Base-by-base conservation (phyloP, 768 basidiomycete genomes). In the Lentinula detonsa region DNA sequence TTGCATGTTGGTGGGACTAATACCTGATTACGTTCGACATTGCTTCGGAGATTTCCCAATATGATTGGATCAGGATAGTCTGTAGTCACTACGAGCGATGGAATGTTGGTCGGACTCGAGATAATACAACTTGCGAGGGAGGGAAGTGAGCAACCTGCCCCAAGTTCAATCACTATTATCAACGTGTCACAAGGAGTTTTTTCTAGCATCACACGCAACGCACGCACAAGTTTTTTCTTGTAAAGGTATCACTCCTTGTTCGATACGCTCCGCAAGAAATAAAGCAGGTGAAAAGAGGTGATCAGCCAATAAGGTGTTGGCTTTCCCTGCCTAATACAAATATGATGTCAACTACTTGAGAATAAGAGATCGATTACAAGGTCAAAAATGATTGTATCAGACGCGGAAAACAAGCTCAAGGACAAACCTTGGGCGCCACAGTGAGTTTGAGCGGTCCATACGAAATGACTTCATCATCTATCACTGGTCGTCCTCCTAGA, bases 281-380 rank as follows among this genome's bases (percentile, higher is more conserved):
- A 91, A 75, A 8, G 83, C 80, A 15, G 86, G 88, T 42, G 85
- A 90, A 69, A 90, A 90, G 3, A 90, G 75, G 63, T 87, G 86
- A 70, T 90, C 87, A 53, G 87, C 88, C 21, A 90, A 75, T 9
- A 89, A 76, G 13, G 86, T 87, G 62, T 84, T 88, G 33, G 87
- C 85, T 87, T 56, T 56, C 23, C 55, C 55, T 56, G 40, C 55
- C 55, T 56, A 40, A 9, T 89, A 69, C 42, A 31, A 63, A 56
- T 37, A 56, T 23, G 43, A 18, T 63, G 54, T 9, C n/a, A 37
- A 18, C 2, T 42, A 42, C 18, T 16, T 21, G 13, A 39, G 46
- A 9, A 11, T 23, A 16, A 48, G 4, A 23, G 9, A 48, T n/a
- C 9, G 21, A 1, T 9, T 57, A 39, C 10, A 45, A 21, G 58